Percentiles rank a stretch among this genome's conserved stretches.
These are phyloP conservation scores for Ascochyta clinopodiicola DNA, from an alignment of 2,329 filamentous ascomycete genomes.

Conservation along the genomic window DNA sequence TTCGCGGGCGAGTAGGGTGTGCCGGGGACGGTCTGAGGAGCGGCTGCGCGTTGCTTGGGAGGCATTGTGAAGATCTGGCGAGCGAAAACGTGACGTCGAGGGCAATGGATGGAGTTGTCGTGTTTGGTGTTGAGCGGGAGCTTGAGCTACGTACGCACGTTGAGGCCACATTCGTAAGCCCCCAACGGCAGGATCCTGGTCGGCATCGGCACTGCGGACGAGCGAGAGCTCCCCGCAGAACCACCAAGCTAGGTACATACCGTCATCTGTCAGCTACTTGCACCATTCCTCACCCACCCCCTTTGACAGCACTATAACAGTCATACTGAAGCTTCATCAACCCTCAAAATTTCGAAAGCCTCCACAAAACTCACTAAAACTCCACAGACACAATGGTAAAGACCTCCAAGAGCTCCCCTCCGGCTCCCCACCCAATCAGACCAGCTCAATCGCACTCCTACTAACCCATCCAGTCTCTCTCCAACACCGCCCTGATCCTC, in stretches of 20 bases:
- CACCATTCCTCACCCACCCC: conserved; percentile 2
- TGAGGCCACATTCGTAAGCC: conserved; percentile 36
- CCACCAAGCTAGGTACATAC: conserved; percentile 1
- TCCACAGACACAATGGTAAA: conserved; percentile 1
- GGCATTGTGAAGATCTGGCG: conserved; percentile 31
- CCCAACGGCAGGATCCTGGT: conserved; percentile 9
- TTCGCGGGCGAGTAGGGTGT: conserved; percentile 31
- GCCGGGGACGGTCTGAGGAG: conserved; percentile 22
- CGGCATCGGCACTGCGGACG: conserved; percentile 20
- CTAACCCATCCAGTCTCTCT: conserved; percentile 45
- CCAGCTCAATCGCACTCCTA: neutral
- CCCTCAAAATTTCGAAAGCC: neutral
- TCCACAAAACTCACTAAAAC: neutral
- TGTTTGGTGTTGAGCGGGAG: conserved; percentile 19
- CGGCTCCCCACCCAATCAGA: conserved; percentile 6
- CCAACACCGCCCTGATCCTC: conserved; percentile 76
- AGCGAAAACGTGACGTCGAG: neutral
- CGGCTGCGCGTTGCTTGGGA: conserved; percentile 39
- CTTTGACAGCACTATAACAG: neutral
- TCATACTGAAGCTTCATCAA: neutral
- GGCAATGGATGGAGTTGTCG: conserved; percentile 14
- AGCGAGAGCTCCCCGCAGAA: conserved; percentile 25
- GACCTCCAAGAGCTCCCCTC: neutral
- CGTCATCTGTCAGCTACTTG: conserved; percentile 8
- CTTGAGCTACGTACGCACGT: conserved; percentile 19